Base-by-base conservation (phyloP, 768 basidiomycete genomes). In the Leccinum subgranulosum region DNA sequence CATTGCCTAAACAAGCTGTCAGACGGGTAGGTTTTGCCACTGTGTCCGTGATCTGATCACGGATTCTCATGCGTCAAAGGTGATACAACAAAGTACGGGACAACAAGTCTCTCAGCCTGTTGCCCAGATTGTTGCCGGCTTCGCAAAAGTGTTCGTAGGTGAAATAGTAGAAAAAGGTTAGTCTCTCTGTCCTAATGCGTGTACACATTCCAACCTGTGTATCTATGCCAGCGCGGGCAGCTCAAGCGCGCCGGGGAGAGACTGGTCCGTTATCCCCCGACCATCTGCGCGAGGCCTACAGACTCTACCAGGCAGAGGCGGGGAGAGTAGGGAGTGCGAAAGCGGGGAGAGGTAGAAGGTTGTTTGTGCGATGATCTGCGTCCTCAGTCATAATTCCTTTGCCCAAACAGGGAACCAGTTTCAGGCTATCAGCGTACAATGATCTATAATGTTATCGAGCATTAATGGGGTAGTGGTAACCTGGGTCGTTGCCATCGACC, bases 121-220 rank as follows among this genome's bases (percentile, higher is more conserved):
- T 5, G 88, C 93, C 2, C 92, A 94, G 60, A 84, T 94, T 46
- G 88, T 95, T 3, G 92, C 92, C 6, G 94, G 94, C 59, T 89
- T 96, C 56, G 81, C 84, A 14, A 96, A 95, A 67, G 92, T 96
- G 0, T 96, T 94, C 59, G 92, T 96, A 3, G 94, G 94, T 3
- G 93, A 95, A 70, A 90, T 96, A 6, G 82, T 94, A 17, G 93
- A 94, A 68, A 90, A 88, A 74, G 92, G 92, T 91, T 50, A 55
- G 46, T 10, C 19, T 10, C 19, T 1, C 17, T 8, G 54, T 21
- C n/a, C 6, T 14, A 10, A 4, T 31, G 10, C 3, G 5, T 17
- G 23, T 25, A 8, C n/a, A 25, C 19, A 14, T 25, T 23, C 21
- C 28, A 50, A 33, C 47, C 23, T 36, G 23, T 11, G 1, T 41